phyloP scores from a whole-genome alignment of 75 land plant genomes.

The Cupressus sempervirens region DNA sequence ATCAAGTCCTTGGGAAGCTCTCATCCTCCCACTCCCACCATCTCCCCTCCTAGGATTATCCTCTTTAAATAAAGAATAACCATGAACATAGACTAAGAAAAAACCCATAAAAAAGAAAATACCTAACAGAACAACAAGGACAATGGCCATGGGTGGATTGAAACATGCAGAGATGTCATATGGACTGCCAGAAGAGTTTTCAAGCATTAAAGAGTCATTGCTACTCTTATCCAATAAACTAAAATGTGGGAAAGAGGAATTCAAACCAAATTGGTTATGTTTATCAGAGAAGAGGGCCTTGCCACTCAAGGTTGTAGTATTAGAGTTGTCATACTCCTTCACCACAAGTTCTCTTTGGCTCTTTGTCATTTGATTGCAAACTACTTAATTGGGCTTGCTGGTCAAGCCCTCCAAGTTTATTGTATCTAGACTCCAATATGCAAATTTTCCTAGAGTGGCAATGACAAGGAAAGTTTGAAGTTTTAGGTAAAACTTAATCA shows the following conservation, averaged over 20 bases:
- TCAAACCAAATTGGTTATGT: neutral
- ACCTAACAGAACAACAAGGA: slow-evolving; percentile 32
- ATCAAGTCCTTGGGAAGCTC: slow-evolving; percentile 49
- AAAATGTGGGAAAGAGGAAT: neutral
- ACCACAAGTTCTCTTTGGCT: too few species aligned
- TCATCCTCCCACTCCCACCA: slow-evolving; percentile 2
- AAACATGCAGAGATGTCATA: slow-evolving; percentile 11
- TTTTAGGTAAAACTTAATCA: too few species aligned
- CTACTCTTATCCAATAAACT: neutral
- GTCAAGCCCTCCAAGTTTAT: too few species aligned
- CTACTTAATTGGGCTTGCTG: too few species aligned
- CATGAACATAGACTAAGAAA: too few species aligned
- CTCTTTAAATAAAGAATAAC: slow-evolving; percentile 18
- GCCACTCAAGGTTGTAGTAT: too few species aligned
- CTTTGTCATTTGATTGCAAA: too few species aligned
- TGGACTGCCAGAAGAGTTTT: neutral
- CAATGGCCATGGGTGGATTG: slow-evolving; percentile 46
- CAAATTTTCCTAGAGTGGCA: too few species aligned
- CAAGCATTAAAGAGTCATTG: neutral
- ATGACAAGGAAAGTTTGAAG: too few species aligned
- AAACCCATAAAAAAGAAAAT: slow-evolving; percentile 42
- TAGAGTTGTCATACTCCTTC: too few species aligned
- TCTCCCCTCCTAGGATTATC: neutral
- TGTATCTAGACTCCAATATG: too few species aligned
- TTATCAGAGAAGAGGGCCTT: too few species aligned